Evolutionary conservation across 768 basidiomycete species (phyloP).

Genomic region (Tricholomella constricta): DNA sequence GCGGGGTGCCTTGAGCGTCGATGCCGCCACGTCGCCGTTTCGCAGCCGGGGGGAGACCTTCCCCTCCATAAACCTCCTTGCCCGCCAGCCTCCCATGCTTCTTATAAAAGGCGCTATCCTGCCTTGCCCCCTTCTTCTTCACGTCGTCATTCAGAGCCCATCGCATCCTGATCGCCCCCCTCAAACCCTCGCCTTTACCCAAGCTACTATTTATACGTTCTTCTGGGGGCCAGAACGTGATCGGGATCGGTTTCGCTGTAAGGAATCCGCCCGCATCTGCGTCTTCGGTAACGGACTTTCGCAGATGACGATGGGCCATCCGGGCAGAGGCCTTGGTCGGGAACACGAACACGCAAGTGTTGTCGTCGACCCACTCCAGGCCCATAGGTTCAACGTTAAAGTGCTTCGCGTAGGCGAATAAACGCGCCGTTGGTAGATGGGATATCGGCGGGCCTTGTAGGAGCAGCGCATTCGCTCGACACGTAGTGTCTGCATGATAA

Average conservation of each 20-base stretch:
- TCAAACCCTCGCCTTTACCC: constrained; percentile 68
- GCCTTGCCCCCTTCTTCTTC: constrained; percentile 75
- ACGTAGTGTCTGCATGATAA: constrained; percentile 39
- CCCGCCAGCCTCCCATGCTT: constrained; percentile 70
- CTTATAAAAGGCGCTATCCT: constrained; percentile 76
- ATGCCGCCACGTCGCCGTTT: constrained; percentile 41
- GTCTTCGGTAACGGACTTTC: constrained; percentile 53
- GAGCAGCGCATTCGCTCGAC: constrained; percentile 69
- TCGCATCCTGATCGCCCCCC: constrained; percentile 68
- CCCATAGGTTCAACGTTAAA: constrained; percentile 75
- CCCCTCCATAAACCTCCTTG: constrained; percentile 47
- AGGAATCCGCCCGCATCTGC: constrained; percentile 59
- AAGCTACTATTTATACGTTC: constrained; percentile 73
- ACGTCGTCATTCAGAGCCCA: constrained; percentile 75
- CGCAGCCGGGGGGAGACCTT: constrained; percentile 26
- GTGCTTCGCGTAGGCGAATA: constrained; percentile 83
- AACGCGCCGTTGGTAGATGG: constrained; percentile 70
- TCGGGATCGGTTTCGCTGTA: constrained; percentile 68
- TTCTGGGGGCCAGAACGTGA: constrained; percentile 78
- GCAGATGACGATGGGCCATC: constrained; percentile 49
- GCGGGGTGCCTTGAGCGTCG: constrained; percentile 29
- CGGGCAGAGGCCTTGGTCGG: constrained; percentile 54
- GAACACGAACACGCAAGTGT: constrained; percentile 79
- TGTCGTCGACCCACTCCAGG: constrained; percentile 87
- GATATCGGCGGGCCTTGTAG: constrained; percentile 74